Percentiles rank a stretch among this genome's conserved stretches.
phyloP scores from a whole-genome alignment of 2,329 filamentous ascomycete genomes.

The Penicillium capsulatum region DNA sequence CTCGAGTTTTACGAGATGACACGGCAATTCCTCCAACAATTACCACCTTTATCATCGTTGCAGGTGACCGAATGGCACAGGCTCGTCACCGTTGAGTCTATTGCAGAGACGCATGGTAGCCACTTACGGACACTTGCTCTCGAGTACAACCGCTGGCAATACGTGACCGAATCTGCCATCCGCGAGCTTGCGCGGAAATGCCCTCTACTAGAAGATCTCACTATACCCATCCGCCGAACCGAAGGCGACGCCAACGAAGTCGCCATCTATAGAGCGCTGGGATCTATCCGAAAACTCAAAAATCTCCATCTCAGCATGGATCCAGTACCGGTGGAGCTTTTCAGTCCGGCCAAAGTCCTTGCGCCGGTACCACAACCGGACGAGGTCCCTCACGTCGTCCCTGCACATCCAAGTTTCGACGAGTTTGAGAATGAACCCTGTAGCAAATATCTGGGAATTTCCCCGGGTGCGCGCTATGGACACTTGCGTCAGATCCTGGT shows the following conservation, averaged over 20 bases:
- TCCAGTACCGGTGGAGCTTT: background rate
- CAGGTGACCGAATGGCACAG: background rate
- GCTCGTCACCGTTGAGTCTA: background rate
- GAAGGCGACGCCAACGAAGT: conserved; percentile 1
- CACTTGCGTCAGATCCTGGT: background rate
- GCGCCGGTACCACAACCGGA: background rate
- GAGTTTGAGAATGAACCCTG: background rate
- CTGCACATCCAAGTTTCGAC: background rate
- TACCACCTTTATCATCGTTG: background rate
- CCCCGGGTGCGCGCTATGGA: background rate
- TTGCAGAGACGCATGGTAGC: background rate
- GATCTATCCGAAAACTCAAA: background rate
- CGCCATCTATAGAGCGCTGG: background rate
- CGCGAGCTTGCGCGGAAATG: background rate
- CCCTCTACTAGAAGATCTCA: background rate
- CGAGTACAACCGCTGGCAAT: background rate
- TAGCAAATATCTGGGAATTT: background rate
- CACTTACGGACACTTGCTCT: background rate
- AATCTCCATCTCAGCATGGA: background rate
- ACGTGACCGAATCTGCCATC: background rate
- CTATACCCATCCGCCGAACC: background rate
- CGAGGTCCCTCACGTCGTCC: background rate
- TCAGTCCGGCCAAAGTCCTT: background rate
- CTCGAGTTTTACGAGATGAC: background rate
- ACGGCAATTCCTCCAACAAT: background rate